Percentiles rank a stretch among this genome's conserved stretches.
These are phyloP conservation scores for Tylopilus sp. DNA, from an alignment of 768 basidiomycete species.

Conservation along the genomic window DNA sequence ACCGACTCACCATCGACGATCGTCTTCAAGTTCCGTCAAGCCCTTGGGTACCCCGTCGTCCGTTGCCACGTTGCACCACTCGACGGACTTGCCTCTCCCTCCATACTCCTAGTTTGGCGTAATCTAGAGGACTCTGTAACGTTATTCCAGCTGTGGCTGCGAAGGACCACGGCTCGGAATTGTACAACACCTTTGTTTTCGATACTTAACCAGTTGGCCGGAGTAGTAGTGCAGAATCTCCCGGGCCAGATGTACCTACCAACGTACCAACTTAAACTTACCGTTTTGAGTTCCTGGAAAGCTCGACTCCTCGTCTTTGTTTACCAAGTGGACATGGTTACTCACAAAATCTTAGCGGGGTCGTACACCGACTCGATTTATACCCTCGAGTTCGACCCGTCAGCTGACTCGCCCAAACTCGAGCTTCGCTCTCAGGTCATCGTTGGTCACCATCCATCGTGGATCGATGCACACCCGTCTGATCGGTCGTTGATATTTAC, in stretches of 20 bases:
- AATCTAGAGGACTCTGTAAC: constrained; percentile 16
- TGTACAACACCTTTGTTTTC: too few species aligned
- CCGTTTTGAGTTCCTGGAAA: too few species aligned
- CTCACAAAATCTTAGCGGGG: constrained; percentile 49
- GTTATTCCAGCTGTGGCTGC: too few species aligned
- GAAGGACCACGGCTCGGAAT: too few species aligned
- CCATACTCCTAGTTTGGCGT: too few species aligned
- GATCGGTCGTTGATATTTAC: constrained; percentile 61
- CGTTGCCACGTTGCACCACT: background rate
- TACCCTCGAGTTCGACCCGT: constrained; percentile 61
- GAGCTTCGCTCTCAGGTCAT: constrained; percentile 40
- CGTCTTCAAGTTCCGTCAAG: constrained; percentile 30
- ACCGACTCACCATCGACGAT: constrained; percentile 32
- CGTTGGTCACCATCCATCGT: constrained; percentile 68
- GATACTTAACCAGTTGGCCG: too few species aligned
- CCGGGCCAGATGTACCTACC: too few species aligned
- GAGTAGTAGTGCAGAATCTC: too few species aligned
- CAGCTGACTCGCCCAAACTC: constrained; percentile 50
- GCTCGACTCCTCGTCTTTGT: too few species aligned
- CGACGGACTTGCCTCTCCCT: background rate
- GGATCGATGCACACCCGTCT: constrained; percentile 62
- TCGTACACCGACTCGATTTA: constrained; percentile 65
- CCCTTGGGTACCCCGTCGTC: constrained; percentile 22
- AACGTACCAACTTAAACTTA: too few species aligned
- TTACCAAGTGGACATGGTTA: too few species aligned